These are phyloP conservation scores for Coemansia furcata DNA, from an alignment of 192 early-diverging fungal species.

Conservation along the genomic window DNA sequence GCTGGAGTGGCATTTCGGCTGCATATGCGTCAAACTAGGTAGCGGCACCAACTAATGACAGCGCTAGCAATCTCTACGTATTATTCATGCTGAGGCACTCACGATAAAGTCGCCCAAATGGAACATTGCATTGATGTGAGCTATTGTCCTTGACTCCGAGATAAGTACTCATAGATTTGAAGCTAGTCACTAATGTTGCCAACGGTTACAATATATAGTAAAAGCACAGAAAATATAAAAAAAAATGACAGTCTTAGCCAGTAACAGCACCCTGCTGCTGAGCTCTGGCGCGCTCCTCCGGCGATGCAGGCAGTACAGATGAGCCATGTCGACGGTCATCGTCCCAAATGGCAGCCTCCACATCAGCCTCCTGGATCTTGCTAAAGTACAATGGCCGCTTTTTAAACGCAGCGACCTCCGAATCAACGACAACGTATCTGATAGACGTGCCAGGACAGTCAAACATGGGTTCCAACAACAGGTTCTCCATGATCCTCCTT, in stretches of 20 bases:
- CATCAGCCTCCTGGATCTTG: conserved; percentile 50
- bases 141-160: too few relatives aligned
- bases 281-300: neutral
- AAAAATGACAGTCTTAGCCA: neutral
- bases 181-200: too few relatives aligned
- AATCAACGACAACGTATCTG: conserved; percentile 69
- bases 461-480: conserved; percentile 80
- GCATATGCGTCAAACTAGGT: too few relatives aligned
- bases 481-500: conserved; percentile 80
- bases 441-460: conserved; percentile 73
- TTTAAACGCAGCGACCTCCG: conserved; percentile 60
- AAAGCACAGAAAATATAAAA: neutral
- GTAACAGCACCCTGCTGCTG: neutral
- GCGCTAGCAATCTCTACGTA: too few relatives aligned
- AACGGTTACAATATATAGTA: neutral
- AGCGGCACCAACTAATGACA: too few relatives aligned
- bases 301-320: neutral
- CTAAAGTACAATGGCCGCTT: conserved; percentile 65
- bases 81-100: too few relatives aligned
- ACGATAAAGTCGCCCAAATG: too few relatives aligned
- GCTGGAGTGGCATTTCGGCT: too few relatives aligned
- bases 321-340: conserved; percentile 28
- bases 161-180: too few relatives aligned
- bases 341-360: conserved; percentile 48
- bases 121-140: too few relatives aligned